Conservation (phyloP, 2,329 filamentous ascomycete genomes). For the Metarhizium album region DNA sequence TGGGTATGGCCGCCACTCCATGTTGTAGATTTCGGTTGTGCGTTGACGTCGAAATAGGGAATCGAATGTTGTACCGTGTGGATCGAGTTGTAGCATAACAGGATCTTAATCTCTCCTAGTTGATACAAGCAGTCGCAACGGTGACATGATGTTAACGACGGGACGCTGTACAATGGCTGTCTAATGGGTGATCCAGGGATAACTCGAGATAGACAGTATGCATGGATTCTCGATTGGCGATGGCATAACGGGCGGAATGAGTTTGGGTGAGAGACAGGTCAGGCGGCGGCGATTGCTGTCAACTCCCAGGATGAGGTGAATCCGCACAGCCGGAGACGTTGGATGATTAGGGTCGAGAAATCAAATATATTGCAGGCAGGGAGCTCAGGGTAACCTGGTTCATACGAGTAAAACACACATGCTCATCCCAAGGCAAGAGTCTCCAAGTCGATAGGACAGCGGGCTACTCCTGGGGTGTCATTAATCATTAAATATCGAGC, state of each 20-base stretch:
- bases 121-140: neutral
- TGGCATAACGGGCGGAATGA: neutral
- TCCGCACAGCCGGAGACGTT: neutral
- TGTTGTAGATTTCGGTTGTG: neutral
- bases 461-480: neutral
- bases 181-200: neutral
- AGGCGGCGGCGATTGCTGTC: neutral
- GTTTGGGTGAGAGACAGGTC: neutral
- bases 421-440: neutral
- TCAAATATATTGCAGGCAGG: neutral
- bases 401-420: neutral
- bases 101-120: neutral
- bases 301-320: neutral
- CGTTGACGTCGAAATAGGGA: neutral
- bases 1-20: conserved; percentile 9
- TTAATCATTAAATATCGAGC: neutral
- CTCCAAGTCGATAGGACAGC: neutral
- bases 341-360: neutral
- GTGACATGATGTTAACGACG: neutral
- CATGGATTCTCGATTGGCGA: neutral
- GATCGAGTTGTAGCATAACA: neutral
- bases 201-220: neutral
- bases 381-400: too few relatives aligned
- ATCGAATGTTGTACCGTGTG: neutral
- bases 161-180: neutral